Conservation (phyloP, 805 yeast genomes). For the Cyberlindnera subsufficiens region DNA sequence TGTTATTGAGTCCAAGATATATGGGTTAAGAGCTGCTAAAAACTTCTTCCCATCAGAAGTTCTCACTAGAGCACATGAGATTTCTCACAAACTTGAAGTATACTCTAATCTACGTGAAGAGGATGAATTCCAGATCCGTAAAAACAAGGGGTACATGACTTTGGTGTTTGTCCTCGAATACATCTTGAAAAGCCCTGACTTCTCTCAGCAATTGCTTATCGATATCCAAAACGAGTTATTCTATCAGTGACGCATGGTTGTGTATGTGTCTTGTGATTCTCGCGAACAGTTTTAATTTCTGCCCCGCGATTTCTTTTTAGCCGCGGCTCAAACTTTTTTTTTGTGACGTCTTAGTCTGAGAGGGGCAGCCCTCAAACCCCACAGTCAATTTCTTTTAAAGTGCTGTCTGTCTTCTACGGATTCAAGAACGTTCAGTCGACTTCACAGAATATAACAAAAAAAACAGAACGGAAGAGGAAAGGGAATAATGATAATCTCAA, state of each 20-base stretch:
- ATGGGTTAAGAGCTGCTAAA: constrained; percentile 26
- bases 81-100: constrained; percentile 18
- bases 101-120: background rate
- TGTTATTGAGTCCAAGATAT: constrained; percentile 22
- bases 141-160: constrained; percentile 24
- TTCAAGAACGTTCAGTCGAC: no score
- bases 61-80: constrained; percentile 24
- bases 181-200: constrained; percentile 8
- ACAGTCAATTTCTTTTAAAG: no score
- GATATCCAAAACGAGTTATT: constrained; percentile 24
- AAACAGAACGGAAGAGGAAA: background rate
- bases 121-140: constrained; percentile 4
- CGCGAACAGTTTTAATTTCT: no score
- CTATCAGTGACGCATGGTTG: background rate
- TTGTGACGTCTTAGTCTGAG: no score
- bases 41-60: constrained; percentile 21
- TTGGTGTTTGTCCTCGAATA: constrained; percentile 22
- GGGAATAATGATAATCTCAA: constrained; percentile 7
- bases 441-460: background rate
- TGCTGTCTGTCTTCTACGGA: no score
- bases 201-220: constrained; percentile 14
- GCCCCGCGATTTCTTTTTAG: no score
- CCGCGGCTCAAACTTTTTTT: no score
- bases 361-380: no score
- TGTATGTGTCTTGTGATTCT: no score